phyloP scores from a whole-genome alignment of 768 basidiomycete genomes.

The Kwoniella sp. region DNA sequence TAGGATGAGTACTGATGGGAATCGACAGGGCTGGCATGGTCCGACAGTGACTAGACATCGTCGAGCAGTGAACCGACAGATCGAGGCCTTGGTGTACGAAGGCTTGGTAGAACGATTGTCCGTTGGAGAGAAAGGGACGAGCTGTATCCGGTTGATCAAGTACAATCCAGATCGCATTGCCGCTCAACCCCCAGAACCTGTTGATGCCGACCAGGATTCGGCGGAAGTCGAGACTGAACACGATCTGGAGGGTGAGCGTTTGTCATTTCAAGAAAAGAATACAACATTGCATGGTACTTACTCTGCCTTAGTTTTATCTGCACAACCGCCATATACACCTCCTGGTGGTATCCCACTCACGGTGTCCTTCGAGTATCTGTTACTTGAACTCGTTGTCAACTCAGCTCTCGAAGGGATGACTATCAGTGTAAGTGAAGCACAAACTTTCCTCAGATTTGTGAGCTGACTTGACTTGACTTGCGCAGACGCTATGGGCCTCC shows the following conservation, averaged over 20 bases:
- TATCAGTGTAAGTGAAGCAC: slow-evolving; percentile 19
- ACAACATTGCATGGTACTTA: not conserved
- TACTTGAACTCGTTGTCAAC: slow-evolving; percentile 24
- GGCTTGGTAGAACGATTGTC: slow-evolving; percentile 37
- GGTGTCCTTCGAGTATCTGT: slow-evolving; percentile 27
- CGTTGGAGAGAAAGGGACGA: slow-evolving; percentile 30
- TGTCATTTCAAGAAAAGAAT: too few relatives aligned
- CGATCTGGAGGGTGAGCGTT: slow-evolving; percentile 18
- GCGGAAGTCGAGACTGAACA: slow-evolving; percentile 2
- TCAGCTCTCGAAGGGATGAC: slow-evolving; percentile 28
- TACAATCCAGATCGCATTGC: slow-evolving; percentile 36
- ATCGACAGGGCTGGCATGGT: slow-evolving; percentile 37
- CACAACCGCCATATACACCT: slow-evolving; percentile 18
- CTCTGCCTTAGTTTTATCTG: slow-evolving; percentile 6
- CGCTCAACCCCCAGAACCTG: not conserved
- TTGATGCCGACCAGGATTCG: not conserved
- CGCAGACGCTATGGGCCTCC: slow-evolving; percentile 32
- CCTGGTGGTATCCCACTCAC: slow-evolving; percentile 22
- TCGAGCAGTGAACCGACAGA: slow-evolving; percentile 31
- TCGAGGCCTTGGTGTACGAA: slow-evolving; percentile 29
- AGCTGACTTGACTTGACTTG: not conserved
- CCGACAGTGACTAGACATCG: slow-evolving; percentile 24
- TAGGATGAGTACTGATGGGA: not conserved
- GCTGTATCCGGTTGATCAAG: slow-evolving; percentile 42
- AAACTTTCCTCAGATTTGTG: not conserved